phyloP scores from a whole-genome alignment of 2,329 filamentous ascomycete genomes.

The Didymella sp. region DNA sequence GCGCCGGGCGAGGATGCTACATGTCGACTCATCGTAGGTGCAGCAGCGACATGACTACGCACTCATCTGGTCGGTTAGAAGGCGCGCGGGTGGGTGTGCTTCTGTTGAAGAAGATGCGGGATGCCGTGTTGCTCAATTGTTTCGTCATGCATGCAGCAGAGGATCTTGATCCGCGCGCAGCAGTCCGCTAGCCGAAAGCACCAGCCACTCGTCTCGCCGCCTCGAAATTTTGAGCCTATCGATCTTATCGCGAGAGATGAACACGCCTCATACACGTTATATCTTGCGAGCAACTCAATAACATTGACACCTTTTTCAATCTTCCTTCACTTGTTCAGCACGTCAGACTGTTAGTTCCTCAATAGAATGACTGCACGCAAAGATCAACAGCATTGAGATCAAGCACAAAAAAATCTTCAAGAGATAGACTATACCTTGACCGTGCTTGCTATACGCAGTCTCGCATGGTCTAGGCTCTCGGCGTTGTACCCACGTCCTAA shows the following conservation, averaged over 20 bases:
- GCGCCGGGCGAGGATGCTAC: conserved; percentile 48
- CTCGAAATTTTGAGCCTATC: conserved; percentile 24
- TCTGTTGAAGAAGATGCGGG: conserved; percentile 12
- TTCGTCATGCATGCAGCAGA: conserved; percentile 15
- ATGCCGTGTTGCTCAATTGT: background rate
- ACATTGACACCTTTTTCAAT: too few species aligned
- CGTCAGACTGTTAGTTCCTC: too few species aligned
- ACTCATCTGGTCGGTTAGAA: conserved; percentile 2
- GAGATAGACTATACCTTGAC: too few species aligned
- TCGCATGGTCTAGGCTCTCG: too few species aligned
- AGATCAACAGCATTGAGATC: too few species aligned
- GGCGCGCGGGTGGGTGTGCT: conserved; percentile 7
- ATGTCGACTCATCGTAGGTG: conserved; percentile 55
- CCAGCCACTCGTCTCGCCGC: background rate
- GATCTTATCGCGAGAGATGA: background rate
- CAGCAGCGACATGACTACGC: conserved; percentile 43
- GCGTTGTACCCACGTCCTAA: too few species aligned
- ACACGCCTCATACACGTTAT: too few species aligned
- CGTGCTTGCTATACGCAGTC: too few species aligned
- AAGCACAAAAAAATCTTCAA: too few species aligned
- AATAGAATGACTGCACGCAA: too few species aligned
- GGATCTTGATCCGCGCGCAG: background rate
- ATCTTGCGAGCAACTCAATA: too few species aligned
- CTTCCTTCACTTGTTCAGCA: too few species aligned
- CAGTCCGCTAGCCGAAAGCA: background rate